phyloP scores from a whole-genome alignment of 2,329 filamentous ascomycete genomes.

The Thielaviopsis populi region DNA sequence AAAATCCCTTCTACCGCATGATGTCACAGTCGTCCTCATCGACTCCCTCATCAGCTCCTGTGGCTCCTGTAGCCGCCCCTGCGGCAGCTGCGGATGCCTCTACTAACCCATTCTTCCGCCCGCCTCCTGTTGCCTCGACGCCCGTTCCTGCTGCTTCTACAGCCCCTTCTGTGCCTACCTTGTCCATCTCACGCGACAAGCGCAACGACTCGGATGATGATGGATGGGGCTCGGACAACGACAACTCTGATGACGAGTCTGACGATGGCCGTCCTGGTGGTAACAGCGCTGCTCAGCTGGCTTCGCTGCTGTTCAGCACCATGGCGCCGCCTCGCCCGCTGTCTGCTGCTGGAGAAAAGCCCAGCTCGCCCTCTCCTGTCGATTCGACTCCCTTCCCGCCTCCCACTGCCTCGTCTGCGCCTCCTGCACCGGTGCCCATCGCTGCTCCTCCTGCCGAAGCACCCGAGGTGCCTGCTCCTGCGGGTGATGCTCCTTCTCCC shows the following conservation, averaged over 20 bases:
- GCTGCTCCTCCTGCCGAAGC: conserved; percentile 25
- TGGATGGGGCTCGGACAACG: conserved; percentile 62
- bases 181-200: conserved; percentile 38
- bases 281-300: conserved; percentile 76
- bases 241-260: conserved; percentile 50
- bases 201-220: conserved; percentile 61
- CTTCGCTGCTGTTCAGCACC: conserved; percentile 88
- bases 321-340: conserved; percentile 88
- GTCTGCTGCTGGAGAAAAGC: conserved; percentile 64
- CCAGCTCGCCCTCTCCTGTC: conserved; percentile 27
- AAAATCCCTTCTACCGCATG: conserved; percentile 90
- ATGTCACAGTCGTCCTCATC: conserved; percentile 50
- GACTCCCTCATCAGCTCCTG: conserved; percentile 29
- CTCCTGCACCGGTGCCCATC: conserved; percentile 26
- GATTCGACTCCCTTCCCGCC: conserved; percentile 25
- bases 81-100: conserved; percentile 39
- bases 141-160: conserved; percentile 27
- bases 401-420: conserved; percentile 28
- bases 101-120: conserved; percentile 81
- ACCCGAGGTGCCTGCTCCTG: conserved; percentile 23
- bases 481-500: conserved; percentile 23
- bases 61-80: conserved; percentile 25
- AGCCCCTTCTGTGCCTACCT: conserved; percentile 32
- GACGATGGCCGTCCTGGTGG: conserved; percentile 68
- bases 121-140: conserved; percentile 20